phyloP scores from a whole-genome alignment of 1,284 basidiomycete species.

The Rhodotorula sp. region DNA sequence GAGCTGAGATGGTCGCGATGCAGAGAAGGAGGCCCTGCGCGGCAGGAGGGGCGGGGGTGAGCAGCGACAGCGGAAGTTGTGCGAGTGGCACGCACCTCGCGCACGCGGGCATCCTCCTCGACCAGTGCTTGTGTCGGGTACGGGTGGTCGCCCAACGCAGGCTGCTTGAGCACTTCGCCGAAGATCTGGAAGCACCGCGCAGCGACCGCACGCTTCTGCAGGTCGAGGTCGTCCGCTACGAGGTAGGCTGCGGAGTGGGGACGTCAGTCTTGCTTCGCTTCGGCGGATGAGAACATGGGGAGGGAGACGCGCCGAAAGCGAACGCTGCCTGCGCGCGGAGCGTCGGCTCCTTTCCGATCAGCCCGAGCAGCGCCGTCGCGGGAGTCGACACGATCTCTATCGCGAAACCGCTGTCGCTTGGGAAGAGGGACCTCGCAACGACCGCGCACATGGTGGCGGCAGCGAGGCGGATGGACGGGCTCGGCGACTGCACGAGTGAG shows the following conservation, averaged over 20 bases:
- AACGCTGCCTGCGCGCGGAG: slow-evolving; percentile 36
- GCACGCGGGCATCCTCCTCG: slow-evolving; percentile 61
- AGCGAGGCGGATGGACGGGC: slow-evolving; percentile 36
- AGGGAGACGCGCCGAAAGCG: slow-evolving; percentile 22
- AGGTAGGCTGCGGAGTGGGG: slow-evolving; percentile 60
- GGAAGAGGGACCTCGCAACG: slow-evolving; percentile 22
- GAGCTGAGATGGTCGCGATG: slow-evolving; percentile 68
- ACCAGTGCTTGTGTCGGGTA: slow-evolving; percentile 48
- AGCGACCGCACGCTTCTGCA: slow-evolving; percentile 67
- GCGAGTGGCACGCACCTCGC: slow-evolving; percentile 60
- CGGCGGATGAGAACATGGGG: too few relatives aligned
- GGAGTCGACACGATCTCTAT: neutral
- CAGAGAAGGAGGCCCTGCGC: slow-evolving; percentile 67
- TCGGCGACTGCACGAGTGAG: slow-evolving; percentile 8
- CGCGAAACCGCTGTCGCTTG: too few relatives aligned
- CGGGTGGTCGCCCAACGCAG: slow-evolving; percentile 20
- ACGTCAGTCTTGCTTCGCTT: neutral
- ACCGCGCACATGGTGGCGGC: slow-evolving; percentile 28
- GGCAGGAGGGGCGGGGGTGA: neutral
- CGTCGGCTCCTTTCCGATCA: slow-evolving; percentile 31
- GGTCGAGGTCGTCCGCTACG: slow-evolving; percentile 66
- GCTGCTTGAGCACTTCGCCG: slow-evolving; percentile 20
- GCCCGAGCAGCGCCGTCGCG: slow-evolving; percentile 18
- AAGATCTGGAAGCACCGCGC: slow-evolving; percentile 55
- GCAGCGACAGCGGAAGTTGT: neutral